Percentiles rank a stretch among this genome's conserved stretches.
These are phyloP conservation scores for Macrolepiota dolichaula DNA, from an alignment of 768 basidiomycete genomes.

Conservation along the genomic window DNA sequence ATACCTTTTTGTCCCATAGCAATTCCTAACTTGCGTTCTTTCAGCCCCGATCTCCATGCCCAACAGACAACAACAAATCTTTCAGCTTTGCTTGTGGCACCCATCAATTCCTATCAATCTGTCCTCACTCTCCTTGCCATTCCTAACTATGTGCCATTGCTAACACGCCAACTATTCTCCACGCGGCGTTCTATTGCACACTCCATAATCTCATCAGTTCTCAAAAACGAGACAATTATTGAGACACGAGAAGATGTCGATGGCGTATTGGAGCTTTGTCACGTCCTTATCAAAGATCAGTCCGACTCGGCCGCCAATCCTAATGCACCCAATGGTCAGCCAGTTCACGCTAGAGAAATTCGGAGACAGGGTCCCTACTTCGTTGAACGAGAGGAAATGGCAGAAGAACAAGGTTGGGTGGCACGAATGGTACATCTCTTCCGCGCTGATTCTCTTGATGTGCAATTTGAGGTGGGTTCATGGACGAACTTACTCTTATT, in stretches of 20 bases:
- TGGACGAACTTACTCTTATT: neutral
- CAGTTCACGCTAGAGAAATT: constrained; percentile 36
- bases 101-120: constrained; percentile 95
- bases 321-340: constrained; percentile 27
- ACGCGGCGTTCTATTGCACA: constrained; percentile 92
- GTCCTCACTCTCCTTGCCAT: constrained; percentile 96
- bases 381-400: constrained; percentile 84
- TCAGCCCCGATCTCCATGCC: constrained; percentile 83
- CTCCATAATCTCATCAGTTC: constrained; percentile 88
- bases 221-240: constrained; percentile 96
- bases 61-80: constrained; percentile 87
- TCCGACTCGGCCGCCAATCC: constrained; percentile 40
- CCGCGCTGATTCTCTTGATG: constrained; percentile 78
- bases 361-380: constrained; percentile 59
- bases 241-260: constrained; percentile 93
- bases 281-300: constrained; percentile 88
- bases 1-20: neutral
- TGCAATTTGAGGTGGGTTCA: constrained; percentile 80
- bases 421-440: constrained; percentile 98
- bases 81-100: constrained; percentile 87
- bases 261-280: constrained; percentile 89
- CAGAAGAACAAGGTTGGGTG: constrained; percentile 99
- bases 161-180: constrained; percentile 82
- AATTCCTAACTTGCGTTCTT: constrained; percentile 5
- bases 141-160: constrained; percentile 81